Percentiles rank a stretch among this genome's conserved stretches.
These are phyloP conservation scores for Salix exigua DNA, from an alignment of 345 rosid species.

Conservation along the genomic window DNA sequence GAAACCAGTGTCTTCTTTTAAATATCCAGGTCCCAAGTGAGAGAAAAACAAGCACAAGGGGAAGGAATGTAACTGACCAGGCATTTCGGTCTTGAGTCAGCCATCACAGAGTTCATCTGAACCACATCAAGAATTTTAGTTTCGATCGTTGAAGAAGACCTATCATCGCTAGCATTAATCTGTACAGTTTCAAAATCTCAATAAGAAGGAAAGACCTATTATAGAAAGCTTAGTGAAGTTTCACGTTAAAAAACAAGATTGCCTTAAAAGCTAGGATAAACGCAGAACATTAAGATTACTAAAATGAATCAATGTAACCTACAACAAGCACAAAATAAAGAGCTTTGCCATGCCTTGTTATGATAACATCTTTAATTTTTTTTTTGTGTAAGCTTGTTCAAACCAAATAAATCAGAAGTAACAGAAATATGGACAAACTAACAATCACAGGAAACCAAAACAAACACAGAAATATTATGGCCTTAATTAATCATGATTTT, in stretches of 20 bases:
- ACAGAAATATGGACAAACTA: background rate
- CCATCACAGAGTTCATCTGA: constrained; percentile 94
- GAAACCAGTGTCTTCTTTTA: constrained; percentile 14
- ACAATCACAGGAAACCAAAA: constrained; percentile 1
- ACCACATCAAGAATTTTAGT: constrained; percentile 90
- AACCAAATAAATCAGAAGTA: background rate
- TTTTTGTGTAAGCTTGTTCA: background rate
- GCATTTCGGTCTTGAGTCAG: constrained; percentile 88
- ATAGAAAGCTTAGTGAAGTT: background rate
- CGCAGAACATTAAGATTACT: background rate
- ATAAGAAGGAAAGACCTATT: background rate
- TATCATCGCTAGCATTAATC: constrained; percentile 98
- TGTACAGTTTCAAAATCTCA: constrained; percentile 28
- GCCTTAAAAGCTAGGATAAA: background rate
- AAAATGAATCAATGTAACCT: background rate
- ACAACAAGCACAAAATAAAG: background rate
- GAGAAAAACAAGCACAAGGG: constrained; percentile 6
- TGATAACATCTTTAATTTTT: background rate
- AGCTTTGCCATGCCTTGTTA: background rate
- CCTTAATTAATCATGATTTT: constrained; percentile 8
- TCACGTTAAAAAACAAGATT: background rate
- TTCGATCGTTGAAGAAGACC: constrained; percentile 79
- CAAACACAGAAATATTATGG: background rate
- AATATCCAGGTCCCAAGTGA: background rate
- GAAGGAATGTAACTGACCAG: constrained; percentile 47